A percentile compares a stretch with the other conserved stretches of the same genome.
Evolutionary conservation across 2,329 filamentous ascomycete species (phyloP).

Genomic region (Pseudonectria foliicola): DNA sequence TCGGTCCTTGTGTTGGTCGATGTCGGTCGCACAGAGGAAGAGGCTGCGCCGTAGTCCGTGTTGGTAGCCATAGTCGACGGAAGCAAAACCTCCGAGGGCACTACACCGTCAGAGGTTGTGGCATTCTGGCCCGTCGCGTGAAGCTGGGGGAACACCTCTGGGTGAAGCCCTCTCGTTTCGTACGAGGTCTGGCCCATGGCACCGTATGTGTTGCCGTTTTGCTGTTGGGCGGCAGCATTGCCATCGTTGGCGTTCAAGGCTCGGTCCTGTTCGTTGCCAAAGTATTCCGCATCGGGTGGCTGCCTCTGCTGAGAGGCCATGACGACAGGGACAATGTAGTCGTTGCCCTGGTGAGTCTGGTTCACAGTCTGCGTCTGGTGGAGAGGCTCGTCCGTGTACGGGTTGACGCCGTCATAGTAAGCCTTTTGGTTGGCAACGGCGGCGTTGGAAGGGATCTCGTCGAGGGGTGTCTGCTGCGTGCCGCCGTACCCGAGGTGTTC

Average conservation of each 20-base stretch:
- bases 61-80: constrained; percentile 1
- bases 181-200: constrained; percentile 7
- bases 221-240: constrained; percentile 1
- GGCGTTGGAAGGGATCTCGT: constrained; percentile 43
- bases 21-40: constrained; percentile 17
- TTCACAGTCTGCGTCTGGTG: constrained; percentile 11
- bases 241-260: constrained; percentile 3
- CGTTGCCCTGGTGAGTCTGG: constrained; percentile 6
- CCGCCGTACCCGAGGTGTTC: constrained; percentile 36
- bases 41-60: constrained; percentile 14
- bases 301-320: constrained; percentile 11
- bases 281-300: constrained; percentile 4
- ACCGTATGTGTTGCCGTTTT: constrained; percentile 8
- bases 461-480: constrained; percentile 38
- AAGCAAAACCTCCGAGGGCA: constrained; percentile 1
- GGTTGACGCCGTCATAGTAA: constrained; percentile 49
- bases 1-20: constrained; percentile 27
- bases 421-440: constrained; percentile 44
- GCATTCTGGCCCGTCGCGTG: constrained; percentile 1
- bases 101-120: background rate
- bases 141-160: constrained; percentile 19
- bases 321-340: constrained; percentile 15
- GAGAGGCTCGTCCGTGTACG: constrained; percentile 35
- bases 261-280: constrained; percentile 3
- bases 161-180: constrained; percentile 12